These are phyloP conservation scores for Kluyveromyces wickerhamii DNA, from an alignment of 805 yeast species.

Conservation along the genomic window DNA sequence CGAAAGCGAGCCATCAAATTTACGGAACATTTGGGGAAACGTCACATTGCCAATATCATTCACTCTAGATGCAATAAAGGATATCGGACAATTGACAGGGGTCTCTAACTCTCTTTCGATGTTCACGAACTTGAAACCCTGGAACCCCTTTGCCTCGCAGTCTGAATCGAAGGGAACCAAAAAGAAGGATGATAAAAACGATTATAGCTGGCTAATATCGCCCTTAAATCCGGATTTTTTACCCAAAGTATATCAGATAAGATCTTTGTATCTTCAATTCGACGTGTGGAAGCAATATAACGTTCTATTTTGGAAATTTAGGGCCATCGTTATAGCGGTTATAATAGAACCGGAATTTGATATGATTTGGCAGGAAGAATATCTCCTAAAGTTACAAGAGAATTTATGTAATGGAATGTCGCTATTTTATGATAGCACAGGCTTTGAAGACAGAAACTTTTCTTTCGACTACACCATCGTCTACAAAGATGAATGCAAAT, in stretches of 20 bases:
- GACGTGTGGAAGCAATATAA: slow-evolving; percentile 13
- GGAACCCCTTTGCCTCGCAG: slow-evolving; percentile 10
- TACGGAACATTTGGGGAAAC: slow-evolving; percentile 22
- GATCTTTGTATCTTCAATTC: slow-evolving; percentile 15
- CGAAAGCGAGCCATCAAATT: background rate
- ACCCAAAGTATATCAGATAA: slow-evolving; percentile 21
- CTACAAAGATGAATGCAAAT: slow-evolving; percentile 9
- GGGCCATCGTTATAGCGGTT: slow-evolving; percentile 20
- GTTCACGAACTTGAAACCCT: slow-evolving; percentile 24
- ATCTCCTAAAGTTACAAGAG: slow-evolving; percentile 21
- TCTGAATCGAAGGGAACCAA: background rate
- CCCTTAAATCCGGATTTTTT: slow-evolving; percentile 19
- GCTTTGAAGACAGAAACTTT: background rate
- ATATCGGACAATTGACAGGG: slow-evolving; percentile 28
- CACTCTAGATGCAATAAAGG: slow-evolving; percentile 30
- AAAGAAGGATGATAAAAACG: slow-evolving; percentile 5
- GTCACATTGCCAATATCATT: slow-evolving; percentile 26
- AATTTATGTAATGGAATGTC: slow-evolving; percentile 18
- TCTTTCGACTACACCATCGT: slow-evolving; percentile 19
- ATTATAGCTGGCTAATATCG: slow-evolving; percentile 26
- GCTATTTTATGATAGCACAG: slow-evolving; percentile 12
- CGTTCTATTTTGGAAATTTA: slow-evolving; percentile 26
- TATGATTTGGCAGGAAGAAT: slow-evolving; percentile 23
- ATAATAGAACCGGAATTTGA: slow-evolving; percentile 19
- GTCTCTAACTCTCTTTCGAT: slow-evolving; percentile 25